phyloP scores from a whole-genome alignment of 768 basidiomycete species.

The Phanerochaete sordida region DNA sequence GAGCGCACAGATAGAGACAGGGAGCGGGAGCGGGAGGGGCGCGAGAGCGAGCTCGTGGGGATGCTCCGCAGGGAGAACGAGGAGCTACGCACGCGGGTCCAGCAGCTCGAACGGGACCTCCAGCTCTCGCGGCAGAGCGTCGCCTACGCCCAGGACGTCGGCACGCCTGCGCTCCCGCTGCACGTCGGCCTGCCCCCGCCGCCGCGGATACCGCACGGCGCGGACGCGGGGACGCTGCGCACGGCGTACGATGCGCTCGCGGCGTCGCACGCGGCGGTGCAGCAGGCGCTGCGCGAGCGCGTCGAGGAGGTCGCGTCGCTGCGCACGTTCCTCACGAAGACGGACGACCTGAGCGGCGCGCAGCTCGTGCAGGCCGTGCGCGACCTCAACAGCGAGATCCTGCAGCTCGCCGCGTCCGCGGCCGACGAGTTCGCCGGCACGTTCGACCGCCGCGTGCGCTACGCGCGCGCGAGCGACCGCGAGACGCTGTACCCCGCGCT shows the following conservation, averaged over 20 bases:
- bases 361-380: slow-evolving; percentile 31
- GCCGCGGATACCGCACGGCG: slow-evolving; percentile 10
- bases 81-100: slow-evolving; percentile 8
- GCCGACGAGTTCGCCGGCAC: slow-evolving; percentile 26
- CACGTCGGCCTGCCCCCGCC: slow-evolving; percentile 5
- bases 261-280: slow-evolving; percentile 21
- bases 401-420: slow-evolving; percentile 31
- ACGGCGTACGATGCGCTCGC: slow-evolving; percentile 22
- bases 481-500: slow-evolving; percentile 26
- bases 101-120: slow-evolving; percentile 19
- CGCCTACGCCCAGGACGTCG: slow-evolving; percentile 14
- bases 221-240: slow-evolving; percentile 16
- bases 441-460: slow-evolving; percentile 20
- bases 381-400: slow-evolving; percentile 32
- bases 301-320: slow-evolving; percentile 30
- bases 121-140: slow-evolving; percentile 14
- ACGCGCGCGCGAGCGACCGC: slow-evolving; percentile 21
- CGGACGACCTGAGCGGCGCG: slow-evolving; percentile 31
- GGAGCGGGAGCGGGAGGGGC: neutral
- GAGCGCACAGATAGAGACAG: slow-evolving; percentile 1
- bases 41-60: slow-evolving; percentile 14
- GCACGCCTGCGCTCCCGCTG: slow-evolving; percentile 14
- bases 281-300: slow-evolving; percentile 23
- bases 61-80: slow-evolving; percentile 25
- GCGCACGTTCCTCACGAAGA: slow-evolving; percentile 32